Base-by-base conservation (phyloP, 225 moss, liverwort and hornwort genomes). In the Anthoceros angustus region DNA sequence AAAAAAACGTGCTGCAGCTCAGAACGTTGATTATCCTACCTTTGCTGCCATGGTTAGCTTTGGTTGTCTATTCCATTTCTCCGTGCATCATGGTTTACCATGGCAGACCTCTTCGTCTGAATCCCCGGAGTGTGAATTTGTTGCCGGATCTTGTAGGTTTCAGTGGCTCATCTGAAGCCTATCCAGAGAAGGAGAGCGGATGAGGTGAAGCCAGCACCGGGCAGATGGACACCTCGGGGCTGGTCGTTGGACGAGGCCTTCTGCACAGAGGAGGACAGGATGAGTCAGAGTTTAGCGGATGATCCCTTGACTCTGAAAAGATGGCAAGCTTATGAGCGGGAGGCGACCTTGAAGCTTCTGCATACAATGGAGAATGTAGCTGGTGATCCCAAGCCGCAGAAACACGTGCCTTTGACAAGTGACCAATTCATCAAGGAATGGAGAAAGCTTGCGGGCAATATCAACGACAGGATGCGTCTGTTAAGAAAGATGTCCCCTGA, bases 1-100 rank as follows among this genome's bases (percentile, higher is more conserved):
- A 0, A 98, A 98, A 49, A 82, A 87, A 10, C 78, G 86, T 48
- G 92, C 92, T 42, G 86, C 74, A 8, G 87, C 87, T 23, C 87
- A 87, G 68, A 78, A 89, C 77, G 98, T 98, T 40, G 92, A 98
- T 60, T 98, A 98, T 43, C 89, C 92, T 43, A 84, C 86, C 39
- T 98, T 98, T 64, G 92, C 98, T 66, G 87, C 85, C 65, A 66
- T 98, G 72, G 89, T 87, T 20, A 25, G 61, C 46, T 42, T 62
- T 24, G 0, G 7, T 38, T 16, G 8, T 63, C 2, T 40, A n/a
- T 12, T 65, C 50, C 40, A 49, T 39, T 5, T 39, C 11, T 61
- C n/a, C 55, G n/a, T 18, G 18, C 7, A 55, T 18, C 16, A 15
- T 55, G 18, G 8, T 55, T 55, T 20, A 15, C 18, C 1, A 55